Percentiles rank a stretch among this genome's conserved stretches.
phyloP scores from a whole-genome alignment of 306 rosid genomes.

The Clitoria ternatea region DNA sequence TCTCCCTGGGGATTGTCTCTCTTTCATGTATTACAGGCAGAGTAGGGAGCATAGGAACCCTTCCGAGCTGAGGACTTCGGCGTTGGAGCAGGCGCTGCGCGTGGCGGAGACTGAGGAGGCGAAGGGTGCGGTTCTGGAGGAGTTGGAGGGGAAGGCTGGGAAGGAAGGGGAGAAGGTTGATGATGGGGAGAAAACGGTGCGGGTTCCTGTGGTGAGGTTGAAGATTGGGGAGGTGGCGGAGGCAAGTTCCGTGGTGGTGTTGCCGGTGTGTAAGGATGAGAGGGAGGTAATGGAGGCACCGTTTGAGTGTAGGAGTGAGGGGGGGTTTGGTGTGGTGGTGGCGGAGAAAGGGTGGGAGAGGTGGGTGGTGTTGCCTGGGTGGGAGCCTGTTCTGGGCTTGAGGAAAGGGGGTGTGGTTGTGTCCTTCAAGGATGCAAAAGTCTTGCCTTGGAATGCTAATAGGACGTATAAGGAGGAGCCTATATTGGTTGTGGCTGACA shows the following conservation, averaged over 20 bases:
- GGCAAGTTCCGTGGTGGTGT: constrained; percentile 50
- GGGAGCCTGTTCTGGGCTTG: constrained; percentile 55
- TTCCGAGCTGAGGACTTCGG: constrained; percentile 31
- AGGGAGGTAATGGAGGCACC: constrained; percentile 66
- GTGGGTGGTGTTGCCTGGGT: constrained; percentile 80
- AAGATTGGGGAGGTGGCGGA: constrained; percentile 85
- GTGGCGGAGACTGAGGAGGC: constrained; percentile 59
- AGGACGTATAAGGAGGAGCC: constrained; percentile 82
- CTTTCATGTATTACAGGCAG: constrained; percentile 67
- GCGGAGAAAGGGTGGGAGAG: constrained; percentile 83
- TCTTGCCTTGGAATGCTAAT: constrained; percentile 79
- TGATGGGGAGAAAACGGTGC: not conserved
- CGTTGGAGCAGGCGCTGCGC: constrained; percentile 52
- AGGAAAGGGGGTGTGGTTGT: constrained; percentile 63
- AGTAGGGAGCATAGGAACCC: constrained; percentile 50
- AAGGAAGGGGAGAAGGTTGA: constrained; percentile 1
- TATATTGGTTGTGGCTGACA: constrained; percentile 68
- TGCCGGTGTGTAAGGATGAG: constrained; percentile 68
- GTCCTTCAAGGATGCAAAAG: constrained; percentile 70
- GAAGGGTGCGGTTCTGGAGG: constrained; percentile 19
- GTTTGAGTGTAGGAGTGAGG: constrained; percentile 45
- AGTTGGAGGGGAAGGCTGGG: not conserved
- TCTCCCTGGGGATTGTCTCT: constrained; percentile 67
- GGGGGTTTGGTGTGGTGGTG: constrained; percentile 68
- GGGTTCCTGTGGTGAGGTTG: constrained; percentile 83